Conservation (phyloP, 2,329 filamentous ascomycete genomes). For the Aureobasidium sp. region DNA sequence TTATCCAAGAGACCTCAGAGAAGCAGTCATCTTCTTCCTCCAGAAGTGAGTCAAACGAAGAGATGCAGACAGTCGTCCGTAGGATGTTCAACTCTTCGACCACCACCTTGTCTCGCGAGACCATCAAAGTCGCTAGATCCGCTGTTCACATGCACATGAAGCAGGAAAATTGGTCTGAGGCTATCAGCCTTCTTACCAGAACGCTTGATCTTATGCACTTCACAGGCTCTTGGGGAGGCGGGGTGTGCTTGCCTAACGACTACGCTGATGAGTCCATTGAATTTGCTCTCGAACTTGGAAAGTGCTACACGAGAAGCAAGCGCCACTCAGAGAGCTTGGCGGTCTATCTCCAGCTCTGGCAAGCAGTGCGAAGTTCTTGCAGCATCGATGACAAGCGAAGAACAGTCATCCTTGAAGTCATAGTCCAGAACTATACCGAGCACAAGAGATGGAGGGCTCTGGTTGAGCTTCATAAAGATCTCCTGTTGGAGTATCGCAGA, state of each 20-base stretch:
- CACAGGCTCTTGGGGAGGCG: constrained; percentile 32
- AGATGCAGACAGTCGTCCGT: constrained; percentile 26
- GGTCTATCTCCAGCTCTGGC: constrained; percentile 11
- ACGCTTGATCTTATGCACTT: constrained; percentile 42
- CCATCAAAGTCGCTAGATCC: constrained; percentile 34
- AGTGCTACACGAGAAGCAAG: constrained; percentile 35
- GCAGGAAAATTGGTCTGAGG: constrained; percentile 42
- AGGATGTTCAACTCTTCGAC: not conserved
- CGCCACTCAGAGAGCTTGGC: constrained; percentile 7
- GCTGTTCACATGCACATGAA: constrained; percentile 37
- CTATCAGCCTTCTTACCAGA: constrained; percentile 39
- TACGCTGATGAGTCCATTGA: constrained; percentile 41
- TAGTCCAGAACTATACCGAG: not conserved
- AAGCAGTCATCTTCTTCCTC: constrained; percentile 13
- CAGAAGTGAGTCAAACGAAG: constrained; percentile 24
- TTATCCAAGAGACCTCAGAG: constrained; percentile 37
- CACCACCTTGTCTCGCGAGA: not conserved
- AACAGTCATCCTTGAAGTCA: not conserved
- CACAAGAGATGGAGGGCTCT: constrained; percentile 9
- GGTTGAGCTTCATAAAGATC: constrained; percentile 9
- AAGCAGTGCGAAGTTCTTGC: constrained; percentile 9
- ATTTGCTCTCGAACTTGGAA: constrained; percentile 40
- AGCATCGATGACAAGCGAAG: constrained; percentile 10
- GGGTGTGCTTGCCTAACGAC: constrained; percentile 34
- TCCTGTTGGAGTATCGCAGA: constrained; percentile 2